Percentiles rank a stretch among this genome's conserved stretches.
Evolutionary conservation across 1,284 basidiomycete genomes (phyloP).

Genomic region (Trametes hirsuta): DNA sequence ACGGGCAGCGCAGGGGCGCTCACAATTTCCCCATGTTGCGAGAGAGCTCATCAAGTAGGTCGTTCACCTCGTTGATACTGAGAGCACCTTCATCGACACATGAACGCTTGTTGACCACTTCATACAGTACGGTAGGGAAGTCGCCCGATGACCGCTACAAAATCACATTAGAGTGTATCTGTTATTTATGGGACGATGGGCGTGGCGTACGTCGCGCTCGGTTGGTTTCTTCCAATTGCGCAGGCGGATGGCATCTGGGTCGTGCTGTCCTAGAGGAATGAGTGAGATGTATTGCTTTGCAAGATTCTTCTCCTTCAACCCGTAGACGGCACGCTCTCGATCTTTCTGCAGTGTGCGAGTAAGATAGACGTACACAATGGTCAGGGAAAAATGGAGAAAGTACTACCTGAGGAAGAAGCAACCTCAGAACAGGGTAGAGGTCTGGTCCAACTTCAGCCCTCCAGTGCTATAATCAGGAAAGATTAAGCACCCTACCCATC

Average conservation of each 20-base stretch:
- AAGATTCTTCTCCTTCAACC: slow-evolving; percentile 89
- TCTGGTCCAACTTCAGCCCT: slow-evolving; percentile 73
- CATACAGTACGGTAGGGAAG: slow-evolving; percentile 83
- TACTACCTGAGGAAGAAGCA: slow-evolving; percentile 75
- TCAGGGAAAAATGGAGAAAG: not conserved
- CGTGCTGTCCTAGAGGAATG: slow-evolving; percentile 78
- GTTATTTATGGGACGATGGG: no score
- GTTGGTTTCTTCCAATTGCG: slow-evolving; percentile 91
- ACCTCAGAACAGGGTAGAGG: slow-evolving; percentile 74
- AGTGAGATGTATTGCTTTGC: slow-evolving; percentile 90
- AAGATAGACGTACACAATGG: not conserved
- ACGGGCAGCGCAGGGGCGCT: slow-evolving; percentile 12
- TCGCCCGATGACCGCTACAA: slow-evolving; percentile 76
- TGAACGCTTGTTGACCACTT: slow-evolving; percentile 84
- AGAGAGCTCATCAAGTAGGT: slow-evolving; percentile 75
- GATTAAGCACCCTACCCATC: not conserved
- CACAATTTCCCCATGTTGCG: slow-evolving; percentile 71
- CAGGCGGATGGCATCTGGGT: slow-evolving; percentile 78
- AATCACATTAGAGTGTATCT: not conserved
- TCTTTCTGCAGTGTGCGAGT: slow-evolving; percentile 68
- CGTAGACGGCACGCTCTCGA: slow-evolving; percentile 86
- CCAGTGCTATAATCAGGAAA: slow-evolving; percentile 61
- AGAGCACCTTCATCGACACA: slow-evolving; percentile 79
- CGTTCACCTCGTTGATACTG: slow-evolving; percentile 81
- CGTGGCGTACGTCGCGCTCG: slow-evolving; percentile 57